Evolutionary conservation across 805 yeast species (phyloP).

Genomic region (Schwanniomyces sp.): DNA sequence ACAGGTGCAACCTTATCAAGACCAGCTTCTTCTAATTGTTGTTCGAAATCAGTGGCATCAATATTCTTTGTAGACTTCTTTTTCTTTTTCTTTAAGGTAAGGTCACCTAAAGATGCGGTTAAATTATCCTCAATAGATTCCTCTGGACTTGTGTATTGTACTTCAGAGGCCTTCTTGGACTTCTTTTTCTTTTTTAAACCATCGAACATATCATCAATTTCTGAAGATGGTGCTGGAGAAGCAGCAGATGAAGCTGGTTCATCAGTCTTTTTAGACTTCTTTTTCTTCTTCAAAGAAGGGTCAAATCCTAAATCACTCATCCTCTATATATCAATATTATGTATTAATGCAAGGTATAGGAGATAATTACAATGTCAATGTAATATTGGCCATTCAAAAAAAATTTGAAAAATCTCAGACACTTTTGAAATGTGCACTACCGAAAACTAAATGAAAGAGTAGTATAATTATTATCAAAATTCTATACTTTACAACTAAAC

Average conservation of each 20-base stretch:
- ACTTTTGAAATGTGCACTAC: not conserved
- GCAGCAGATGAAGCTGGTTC: conserved; percentile 20
- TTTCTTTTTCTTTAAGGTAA: conserved; percentile 69
- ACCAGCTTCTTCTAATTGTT: conserved; percentile 88
- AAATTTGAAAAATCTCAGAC: conserved; percentile 1
- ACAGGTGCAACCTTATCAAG: conserved; percentile 47
- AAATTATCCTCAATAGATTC: conserved; percentile 32
- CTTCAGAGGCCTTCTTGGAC: conserved; percentile 48
- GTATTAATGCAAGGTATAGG: not conserved
- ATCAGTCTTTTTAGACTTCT: conserved; percentile 57
- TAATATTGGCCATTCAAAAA: not conserved
- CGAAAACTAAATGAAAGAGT: not conserved
- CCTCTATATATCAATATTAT: conserved; percentile 5
- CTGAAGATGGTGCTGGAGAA: conserved; percentile 31
- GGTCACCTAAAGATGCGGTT: conserved; percentile 37
- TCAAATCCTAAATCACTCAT: conserved; percentile 67
- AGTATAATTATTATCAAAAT: not conserved
- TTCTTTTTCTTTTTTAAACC: conserved; percentile 80
- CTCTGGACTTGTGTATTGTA: conserved; percentile 16
- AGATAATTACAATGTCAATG: not conserved
- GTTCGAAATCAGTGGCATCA: conserved; percentile 80
- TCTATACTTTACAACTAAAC: not conserved
- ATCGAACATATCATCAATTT: conserved; percentile 60
- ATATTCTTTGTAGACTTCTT: conserved; percentile 61
- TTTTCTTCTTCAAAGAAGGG: conserved; percentile 74